Conservation (phyloP, 2,329 filamentous ascomycete genomes). For the Hysterium pulicare region DNA sequence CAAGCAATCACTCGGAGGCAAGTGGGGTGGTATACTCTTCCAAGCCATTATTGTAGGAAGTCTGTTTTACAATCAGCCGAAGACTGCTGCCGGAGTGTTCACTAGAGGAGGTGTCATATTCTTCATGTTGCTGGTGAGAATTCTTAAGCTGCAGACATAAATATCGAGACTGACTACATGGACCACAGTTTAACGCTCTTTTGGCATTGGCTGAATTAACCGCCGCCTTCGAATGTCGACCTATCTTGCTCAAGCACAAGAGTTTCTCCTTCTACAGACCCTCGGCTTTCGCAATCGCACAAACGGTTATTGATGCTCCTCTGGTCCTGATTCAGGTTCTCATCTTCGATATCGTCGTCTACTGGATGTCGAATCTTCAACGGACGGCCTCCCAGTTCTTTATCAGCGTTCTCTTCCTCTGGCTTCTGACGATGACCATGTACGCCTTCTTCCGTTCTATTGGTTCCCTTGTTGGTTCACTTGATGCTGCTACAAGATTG, state of each 20-base stretch:
- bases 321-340: conserved; percentile 56
- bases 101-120: conserved; percentile 61
- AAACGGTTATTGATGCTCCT: conserved; percentile 57
- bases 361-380: conserved; percentile 58
- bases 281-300: conserved; percentile 57
- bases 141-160: too few relatives aligned
- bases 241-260: conserved; percentile 68
- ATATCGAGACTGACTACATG: too few relatives aligned
- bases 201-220: conserved; percentile 61
- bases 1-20: conserved; percentile 48
- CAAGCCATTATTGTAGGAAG: conserved; percentile 40
- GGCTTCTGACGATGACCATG: conserved; percentile 50
- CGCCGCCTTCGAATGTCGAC: conserved; percentile 58
- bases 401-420: conserved; percentile 60
- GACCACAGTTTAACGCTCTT: conserved; percentile 63
- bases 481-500: conserved; percentile 38
- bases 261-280: conserved; percentile 67
- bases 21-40: conserved; percentile 47
- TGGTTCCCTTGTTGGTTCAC: conserved; percentile 31
- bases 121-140: conserved; percentile 57
- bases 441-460: conserved; percentile 40
- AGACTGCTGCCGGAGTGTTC: conserved; percentile 55
- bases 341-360: conserved; percentile 59
- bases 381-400: conserved; percentile 61
- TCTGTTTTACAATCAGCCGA: conserved; percentile 53